Conservation (phyloP, 495 filamentous ascomycete species). For the Podospora comata region DNA sequence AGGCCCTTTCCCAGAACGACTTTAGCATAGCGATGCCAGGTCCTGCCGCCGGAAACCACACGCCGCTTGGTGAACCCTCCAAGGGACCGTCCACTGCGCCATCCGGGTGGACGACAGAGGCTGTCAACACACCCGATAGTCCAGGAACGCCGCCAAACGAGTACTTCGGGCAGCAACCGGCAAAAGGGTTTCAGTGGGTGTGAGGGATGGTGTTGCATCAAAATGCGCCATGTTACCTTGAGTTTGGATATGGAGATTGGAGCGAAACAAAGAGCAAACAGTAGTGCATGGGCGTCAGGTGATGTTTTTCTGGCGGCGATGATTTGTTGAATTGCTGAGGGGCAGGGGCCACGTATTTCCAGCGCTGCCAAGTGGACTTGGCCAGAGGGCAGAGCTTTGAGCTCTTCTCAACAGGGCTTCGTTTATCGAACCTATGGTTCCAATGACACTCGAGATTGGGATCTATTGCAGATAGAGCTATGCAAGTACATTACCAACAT, state of each 20-base stretch:
- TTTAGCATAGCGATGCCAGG: constrained; percentile 6
- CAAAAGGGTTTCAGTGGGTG: neutral
- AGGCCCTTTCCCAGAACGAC: constrained; percentile 13
- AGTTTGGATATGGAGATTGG: neutral
- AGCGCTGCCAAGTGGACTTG: neutral
- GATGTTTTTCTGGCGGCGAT: neutral
- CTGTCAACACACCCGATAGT: neutral
- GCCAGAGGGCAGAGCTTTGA: neutral
- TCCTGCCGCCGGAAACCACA: neutral
- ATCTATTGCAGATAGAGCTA: neutral
- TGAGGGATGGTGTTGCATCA: neutral
- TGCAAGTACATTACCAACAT: neutral
- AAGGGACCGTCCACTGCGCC: neutral
- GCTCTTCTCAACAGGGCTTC: neutral
- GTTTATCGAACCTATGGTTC: neutral
- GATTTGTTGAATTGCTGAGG: neutral
- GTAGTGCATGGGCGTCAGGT: neutral
- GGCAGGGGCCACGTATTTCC: neutral
- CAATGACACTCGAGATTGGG: neutral
- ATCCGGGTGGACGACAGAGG: constrained; percentile 6
- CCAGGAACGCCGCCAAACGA: neutral
- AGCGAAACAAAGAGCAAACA: neutral
- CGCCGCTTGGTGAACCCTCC: neutral
- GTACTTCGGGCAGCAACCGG: neutral
- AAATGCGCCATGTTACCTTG: neutral